phyloP scores from a whole-genome alignment of 768 basidiomycete genomes.

The Leccinum fibrillosum region DNA sequence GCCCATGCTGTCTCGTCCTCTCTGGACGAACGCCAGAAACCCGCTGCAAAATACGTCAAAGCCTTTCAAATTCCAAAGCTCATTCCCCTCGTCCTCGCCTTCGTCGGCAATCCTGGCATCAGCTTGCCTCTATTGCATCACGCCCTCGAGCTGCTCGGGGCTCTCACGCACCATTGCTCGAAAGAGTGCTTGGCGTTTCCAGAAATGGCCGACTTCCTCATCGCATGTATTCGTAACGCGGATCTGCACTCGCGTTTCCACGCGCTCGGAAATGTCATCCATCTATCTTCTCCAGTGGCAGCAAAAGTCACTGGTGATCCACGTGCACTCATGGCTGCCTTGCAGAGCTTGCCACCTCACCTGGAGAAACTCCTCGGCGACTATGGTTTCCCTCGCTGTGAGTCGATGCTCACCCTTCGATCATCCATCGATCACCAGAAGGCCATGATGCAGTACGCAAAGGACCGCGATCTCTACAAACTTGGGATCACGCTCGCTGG shows the following conservation, averaged over 20 bases:
- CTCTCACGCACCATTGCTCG: constrained; percentile 40
- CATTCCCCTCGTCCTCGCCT: constrained; percentile 40
- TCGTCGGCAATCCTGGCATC: constrained; percentile 39
- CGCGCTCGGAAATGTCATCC: constrained; percentile 49
- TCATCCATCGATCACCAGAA: constrained; percentile 43
- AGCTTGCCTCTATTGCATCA: constrained; percentile 47
- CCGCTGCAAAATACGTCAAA: constrained; percentile 32
- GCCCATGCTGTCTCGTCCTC: constrained; percentile 47
- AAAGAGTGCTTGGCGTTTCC: constrained; percentile 43
- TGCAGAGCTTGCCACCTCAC: constrained; percentile 42
- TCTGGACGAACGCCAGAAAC: constrained; percentile 34
- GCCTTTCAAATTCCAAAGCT: constrained; percentile 41
- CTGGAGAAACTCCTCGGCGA: constrained; percentile 43
- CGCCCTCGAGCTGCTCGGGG: constrained; percentile 43
- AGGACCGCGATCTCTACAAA: constrained; percentile 45
- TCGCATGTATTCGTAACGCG: constrained; percentile 51
- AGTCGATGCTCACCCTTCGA: constrained; percentile 40
- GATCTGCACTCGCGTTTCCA: constrained; percentile 51
- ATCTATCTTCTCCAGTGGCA: constrained; percentile 39
- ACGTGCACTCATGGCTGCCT: constrained; percentile 39
- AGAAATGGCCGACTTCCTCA: constrained; percentile 44
- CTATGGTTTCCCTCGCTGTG: constrained; percentile 48
- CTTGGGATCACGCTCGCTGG: constrained; percentile 48
- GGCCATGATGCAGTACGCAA: constrained; percentile 49
- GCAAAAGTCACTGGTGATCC: constrained; percentile 47